Percentiles rank a stretch among this genome's conserved stretches.
phyloP scores from a whole-genome alignment of 225 moss, liverwort and hornwort genomes.

The Polytrichum formosum region DNA sequence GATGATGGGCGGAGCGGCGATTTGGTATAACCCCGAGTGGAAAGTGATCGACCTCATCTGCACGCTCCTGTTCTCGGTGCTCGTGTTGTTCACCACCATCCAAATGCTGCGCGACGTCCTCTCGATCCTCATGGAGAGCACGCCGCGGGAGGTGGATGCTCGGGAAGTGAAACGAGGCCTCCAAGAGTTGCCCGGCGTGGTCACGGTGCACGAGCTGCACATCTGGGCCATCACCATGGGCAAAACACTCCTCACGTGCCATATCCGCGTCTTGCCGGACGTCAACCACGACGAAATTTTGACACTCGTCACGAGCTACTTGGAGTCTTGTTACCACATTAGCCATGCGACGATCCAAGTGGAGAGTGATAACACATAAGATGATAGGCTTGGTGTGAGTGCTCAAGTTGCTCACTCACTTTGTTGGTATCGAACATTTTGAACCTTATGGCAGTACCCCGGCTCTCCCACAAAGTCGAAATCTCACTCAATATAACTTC shows the following conservation, averaged over 20 bases:
- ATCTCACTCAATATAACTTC: too few species aligned
- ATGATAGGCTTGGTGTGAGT: too few species aligned
- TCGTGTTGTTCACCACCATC: constrained; percentile 77
- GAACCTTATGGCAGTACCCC: too few species aligned
- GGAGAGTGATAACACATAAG: constrained; percentile 30
- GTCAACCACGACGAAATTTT: constrained; percentile 55
- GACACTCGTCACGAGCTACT: constrained; percentile 45
- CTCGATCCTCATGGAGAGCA: constrained; percentile 85
- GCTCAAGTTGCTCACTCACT: too few species aligned
- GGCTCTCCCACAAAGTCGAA: too few species aligned
- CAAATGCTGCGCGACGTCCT: constrained; percentile 68
- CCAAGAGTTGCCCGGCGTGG: constrained; percentile 33
- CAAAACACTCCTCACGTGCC: constrained; percentile 78
- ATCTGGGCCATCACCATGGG: constrained; percentile 95
- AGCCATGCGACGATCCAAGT: constrained; percentile 86
- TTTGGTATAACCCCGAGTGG: constrained; percentile 82
- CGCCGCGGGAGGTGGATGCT: constrained; percentile 78
- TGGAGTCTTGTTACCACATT: constrained; percentile 60
- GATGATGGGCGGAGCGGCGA: constrained; percentile 73
- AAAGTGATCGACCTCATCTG: constrained; percentile 74
- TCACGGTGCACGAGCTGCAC: constrained; percentile 74
- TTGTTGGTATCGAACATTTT: too few species aligned
- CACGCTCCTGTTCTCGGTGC: constrained; percentile 68
- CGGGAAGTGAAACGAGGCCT: constrained; percentile 44
- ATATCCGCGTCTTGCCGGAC: constrained; percentile 48